A percentile compares a stretch with the other conserved stretches of the same genome.
phyloP scores from a whole-genome alignment of 106 monocot species.

The Dendrobium catenatum region DNA sequence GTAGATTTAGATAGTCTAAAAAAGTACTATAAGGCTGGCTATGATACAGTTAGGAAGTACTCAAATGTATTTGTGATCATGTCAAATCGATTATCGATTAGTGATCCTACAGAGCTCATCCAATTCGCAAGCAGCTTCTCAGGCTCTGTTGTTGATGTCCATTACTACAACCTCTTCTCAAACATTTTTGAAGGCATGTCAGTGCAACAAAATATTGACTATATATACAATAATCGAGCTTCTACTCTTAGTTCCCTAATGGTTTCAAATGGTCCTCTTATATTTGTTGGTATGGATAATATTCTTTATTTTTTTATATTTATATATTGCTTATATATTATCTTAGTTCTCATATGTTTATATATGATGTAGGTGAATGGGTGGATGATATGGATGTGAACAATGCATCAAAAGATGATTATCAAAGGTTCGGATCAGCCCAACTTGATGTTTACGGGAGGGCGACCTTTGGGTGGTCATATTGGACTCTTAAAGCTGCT shows the following conservation, averaged over 20 bases:
- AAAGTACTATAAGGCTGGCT: conserved; percentile 61
- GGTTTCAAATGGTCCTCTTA: conserved; percentile 43
- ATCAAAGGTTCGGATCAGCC: conserved; percentile 44
- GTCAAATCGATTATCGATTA: conserved; percentile 41
- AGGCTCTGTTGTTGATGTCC: conserved; percentile 58
- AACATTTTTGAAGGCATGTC: conserved; percentile 26
- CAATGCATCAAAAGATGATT: conserved; percentile 37
- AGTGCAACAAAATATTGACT: conserved; percentile 68
- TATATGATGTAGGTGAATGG: conserved; percentile 60
- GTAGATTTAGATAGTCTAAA: conserved; percentile 33
- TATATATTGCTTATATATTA: neutral
- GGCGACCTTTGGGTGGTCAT: conserved; percentile 78
- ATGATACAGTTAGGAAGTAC: conserved; percentile 50
- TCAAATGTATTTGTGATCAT: conserved; percentile 62
- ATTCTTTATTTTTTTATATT: neutral
- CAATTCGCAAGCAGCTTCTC: conserved; percentile 45
- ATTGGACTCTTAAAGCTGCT: conserved; percentile 55
- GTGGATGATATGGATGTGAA: conserved; percentile 54
- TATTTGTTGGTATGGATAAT: conserved; percentile 50
- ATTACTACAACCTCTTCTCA: conserved; percentile 69
- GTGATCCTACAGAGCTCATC: conserved; percentile 40
- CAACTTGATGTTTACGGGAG: conserved; percentile 49
- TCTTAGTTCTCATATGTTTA: neutral
- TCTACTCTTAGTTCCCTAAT: conserved; percentile 21
- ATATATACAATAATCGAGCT: conserved; percentile 39